Base-by-base conservation (phyloP, 805 yeast species). In the Lipomyces spencermartinsiae region DNA sequence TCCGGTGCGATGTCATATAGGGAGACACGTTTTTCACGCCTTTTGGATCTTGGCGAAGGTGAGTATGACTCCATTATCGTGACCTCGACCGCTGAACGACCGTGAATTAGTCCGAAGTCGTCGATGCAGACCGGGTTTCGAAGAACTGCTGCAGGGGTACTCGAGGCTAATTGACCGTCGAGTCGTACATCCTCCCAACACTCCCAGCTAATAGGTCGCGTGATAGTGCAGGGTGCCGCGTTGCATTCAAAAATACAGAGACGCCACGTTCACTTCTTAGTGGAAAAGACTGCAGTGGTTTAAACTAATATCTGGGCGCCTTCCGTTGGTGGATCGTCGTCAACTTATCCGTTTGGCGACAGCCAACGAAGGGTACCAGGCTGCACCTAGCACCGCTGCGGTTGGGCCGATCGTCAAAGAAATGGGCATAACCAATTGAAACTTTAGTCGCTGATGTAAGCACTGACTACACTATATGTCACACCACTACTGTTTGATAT, bases 1-100 rank as follows among this genome's bases (percentile, higher is more conserved):
- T 68, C 71, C 12, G 71, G 71, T 22, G 64, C 51, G 46, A 68
- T 65, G 58, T 68, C 71, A 64, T 68, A 68, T 10, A 68, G 62
- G 58, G 71, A 68, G 49, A 68, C 69, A 22, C 71, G 70, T 22
- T 66, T 68, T 31, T 57, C 69, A 29, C 71, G 71, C 34, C 59
- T 68, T 34, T 33, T 60, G 29, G 63, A 60, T 22, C 63, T 16
- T 34, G 63, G 59, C 22, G 59, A 31, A 8, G 63, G 63, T 14
- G 63, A 60, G 19, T 51, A 29, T 10, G 63, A 57, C 58, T 10
- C 29, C 37, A 33, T 34, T 39, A 22, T 31, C 56, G 54, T 9
- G 54, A 10, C 19, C 14, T 14, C 54, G 14, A 19, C 54, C 29
- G 54, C 12, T 8, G 54, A 49, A 14, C 14, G 43, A 37, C 43